Evolutionary conservation across 345 rosid species (phyloP), one percentile per base, ranked within the genome.

Genomic region (Excoecaria agallocha): DNA sequence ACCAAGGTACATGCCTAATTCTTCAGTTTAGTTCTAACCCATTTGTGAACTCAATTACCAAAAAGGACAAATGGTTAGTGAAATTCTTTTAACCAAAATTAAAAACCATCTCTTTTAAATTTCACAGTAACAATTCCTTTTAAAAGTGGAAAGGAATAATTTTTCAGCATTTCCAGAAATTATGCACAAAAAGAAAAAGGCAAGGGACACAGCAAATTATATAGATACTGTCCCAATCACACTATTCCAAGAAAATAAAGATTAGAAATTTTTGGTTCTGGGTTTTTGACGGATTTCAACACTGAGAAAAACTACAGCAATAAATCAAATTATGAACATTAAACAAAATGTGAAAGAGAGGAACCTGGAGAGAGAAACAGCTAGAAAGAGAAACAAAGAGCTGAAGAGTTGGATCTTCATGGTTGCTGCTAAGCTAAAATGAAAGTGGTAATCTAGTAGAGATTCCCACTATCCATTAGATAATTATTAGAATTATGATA

Each of bases 321-420:
- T 0, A 30, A 30, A 30, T 30, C 30, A 30, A 30, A 30, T 30
- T 30, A 30, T 30, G 30, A 30, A 30, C 30, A 30, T 30, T 30
- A 30, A 0, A 62, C 2, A 62, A 0, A 38, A 0, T 45, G 54
- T 15, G 3, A 30, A n/a, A n/a, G 13, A 50, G 41, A 68, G 19
- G 41, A 68, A 68, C 59, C 59, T 50, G 71, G 2, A 49, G 11
- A 68, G 57, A 68, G 80, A 74, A 17, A 79, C 68, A 56, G 66
- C 66, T 63, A 81, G 56, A 82, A 76, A 70, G 74, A 83, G 62
- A 74, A 74, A 63, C 77, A 79, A 39, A 71, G 67, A 55, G 80
- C 77, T 43, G 8, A 54, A 48, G 5, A 72, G 45, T 17, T 59
- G 73, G 55, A 73, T 61, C 71, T 63, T 83, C 86, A 77, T 81